Base-by-base conservation (phyloP, 208 protist genomes). In the Wallacemonas sp. region DNA sequence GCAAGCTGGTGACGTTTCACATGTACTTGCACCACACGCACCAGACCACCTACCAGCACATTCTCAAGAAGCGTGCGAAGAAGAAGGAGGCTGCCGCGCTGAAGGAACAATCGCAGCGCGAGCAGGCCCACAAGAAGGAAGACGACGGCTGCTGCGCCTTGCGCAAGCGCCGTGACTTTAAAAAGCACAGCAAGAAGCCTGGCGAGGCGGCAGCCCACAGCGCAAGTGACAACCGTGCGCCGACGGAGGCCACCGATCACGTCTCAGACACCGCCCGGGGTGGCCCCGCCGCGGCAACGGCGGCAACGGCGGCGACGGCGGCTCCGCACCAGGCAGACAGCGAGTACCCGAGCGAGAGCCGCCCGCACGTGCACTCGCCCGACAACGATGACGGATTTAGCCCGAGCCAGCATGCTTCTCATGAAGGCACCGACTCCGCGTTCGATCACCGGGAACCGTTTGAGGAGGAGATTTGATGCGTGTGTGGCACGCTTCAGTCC, bases 1-100 rank as follows among this genome's bases (percentile, higher is more conserved):
- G 78, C 20, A 91, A 92, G 62, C 74, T 95, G 32, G 89, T 95
- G 54, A 61, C 44, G 41, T 95, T 91, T 68, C 90, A 95, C 64
- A 44, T 92, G 3, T 89, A 86, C 66, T 80, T 95, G 18, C 65
- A 77, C 49, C 70, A 42, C 31, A 85, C 75, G 18, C 57, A 84
- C 31, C 66, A 81, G 64, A 86, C 84, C 22, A 95, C 90, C 5
- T 93, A 92, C 65, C 72, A 89, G 45, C 82, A 89, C 68, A 86
- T 95, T 67, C 42, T 87, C 16, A 69, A 82, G 70, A 85, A 83
- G 69, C 89, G 89, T 14, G 64, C 85, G 72, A 77, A 70, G 70
- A 79, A 81, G 72, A 77, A 74, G 52, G 73, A 79, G 50, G 16
- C 28, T 16, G 67, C 74, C 2, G 74, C 72, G 63, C 61, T 61